phyloP scores from a whole-genome alignment of 768 basidiomycete species.

The Crucibulum laeve region DNA sequence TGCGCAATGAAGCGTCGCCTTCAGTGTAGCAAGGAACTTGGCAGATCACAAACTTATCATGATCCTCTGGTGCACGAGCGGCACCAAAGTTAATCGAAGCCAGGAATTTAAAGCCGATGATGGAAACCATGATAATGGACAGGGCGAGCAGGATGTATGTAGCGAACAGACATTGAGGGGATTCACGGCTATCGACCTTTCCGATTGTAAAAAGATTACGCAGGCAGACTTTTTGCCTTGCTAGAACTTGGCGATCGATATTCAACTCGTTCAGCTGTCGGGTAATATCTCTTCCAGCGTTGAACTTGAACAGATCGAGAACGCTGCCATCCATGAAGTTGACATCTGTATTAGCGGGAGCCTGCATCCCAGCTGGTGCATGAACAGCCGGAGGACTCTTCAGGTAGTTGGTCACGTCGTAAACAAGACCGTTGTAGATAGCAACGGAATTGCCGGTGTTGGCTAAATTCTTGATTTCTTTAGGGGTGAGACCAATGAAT shows the following conservation, averaged over 20 bases:
- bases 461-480: constrained; percentile 71
- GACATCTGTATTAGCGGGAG: constrained; percentile 34
- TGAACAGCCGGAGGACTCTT: constrained; percentile 55
- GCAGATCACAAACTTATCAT: constrained; percentile 96
- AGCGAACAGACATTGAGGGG: constrained; percentile 88
- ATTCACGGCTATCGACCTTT: constrained; percentile 88
- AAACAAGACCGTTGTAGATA: constrained; percentile 84
- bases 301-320: constrained; percentile 70
- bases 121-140: constrained; percentile 87
- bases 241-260: constrained; percentile 56
- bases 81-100: constrained; percentile 84
- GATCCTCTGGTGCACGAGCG: constrained; percentile 83
- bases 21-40: constrained; percentile 99
- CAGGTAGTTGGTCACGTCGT: constrained; percentile 83
- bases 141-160: constrained; percentile 87
- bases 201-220: constrained; percentile 92
- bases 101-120: constrained; percentile 96
- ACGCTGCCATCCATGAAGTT: constrained; percentile 73
- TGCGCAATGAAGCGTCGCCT: constrained; percentile 79
- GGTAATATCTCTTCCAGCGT: constrained; percentile 77
- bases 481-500: constrained; percentile 80
- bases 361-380: constrained; percentile 42
- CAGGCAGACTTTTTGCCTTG: constrained; percentile 80
- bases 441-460: constrained; percentile 60
- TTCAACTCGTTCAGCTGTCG: constrained; percentile 61